Conservation (phyloP, 768 basidiomycete species). For the Pleurotus djamor region DNA sequence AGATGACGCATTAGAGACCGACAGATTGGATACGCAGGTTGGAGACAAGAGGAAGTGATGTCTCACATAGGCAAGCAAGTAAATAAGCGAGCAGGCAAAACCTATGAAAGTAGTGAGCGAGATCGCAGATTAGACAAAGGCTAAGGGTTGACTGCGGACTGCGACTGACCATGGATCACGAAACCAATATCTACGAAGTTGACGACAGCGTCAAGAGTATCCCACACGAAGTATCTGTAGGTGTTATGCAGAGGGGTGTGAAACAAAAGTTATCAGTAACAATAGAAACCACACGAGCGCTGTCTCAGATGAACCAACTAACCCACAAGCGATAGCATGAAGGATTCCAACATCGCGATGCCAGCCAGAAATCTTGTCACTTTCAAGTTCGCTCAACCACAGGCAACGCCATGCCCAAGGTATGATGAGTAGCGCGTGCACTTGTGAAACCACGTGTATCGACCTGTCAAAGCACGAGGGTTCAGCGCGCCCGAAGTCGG, state of each 20-base stretch:
- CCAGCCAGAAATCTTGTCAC: slow-evolving; percentile 80
- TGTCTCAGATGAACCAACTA: too few species aligned
- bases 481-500: slow-evolving; percentile 3
- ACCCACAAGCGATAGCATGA: slow-evolving; percentile 74
- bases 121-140: too few species aligned
- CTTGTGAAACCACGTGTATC: slow-evolving; percentile 69
- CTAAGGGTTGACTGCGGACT: not conserved
- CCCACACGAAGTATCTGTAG: slow-evolving; percentile 80
- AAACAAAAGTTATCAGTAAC: not conserved
- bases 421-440: slow-evolving; percentile 68
- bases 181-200: slow-evolving; percentile 75
- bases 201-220: slow-evolving; percentile 65
- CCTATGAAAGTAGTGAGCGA: slow-evolving; percentile 29
- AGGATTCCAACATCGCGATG: slow-evolving; percentile 54
- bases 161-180: slow-evolving; percentile 63
- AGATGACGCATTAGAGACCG: not conserved
- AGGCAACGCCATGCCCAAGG: slow-evolving; percentile 60
- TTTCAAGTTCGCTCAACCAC: slow-evolving; percentile 37
- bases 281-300: too few species aligned
- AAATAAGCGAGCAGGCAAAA: slow-evolving; percentile 62
- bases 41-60: slow-evolving; percentile 3
- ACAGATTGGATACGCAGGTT: slow-evolving; percentile 4
- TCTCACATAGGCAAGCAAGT: slow-evolving; percentile 65
- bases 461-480: slow-evolving; percentile 40
- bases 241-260: not conserved